Conservation (phyloP, 345 rosid genomes). For the Aquilaria yunnanensis region DNA sequence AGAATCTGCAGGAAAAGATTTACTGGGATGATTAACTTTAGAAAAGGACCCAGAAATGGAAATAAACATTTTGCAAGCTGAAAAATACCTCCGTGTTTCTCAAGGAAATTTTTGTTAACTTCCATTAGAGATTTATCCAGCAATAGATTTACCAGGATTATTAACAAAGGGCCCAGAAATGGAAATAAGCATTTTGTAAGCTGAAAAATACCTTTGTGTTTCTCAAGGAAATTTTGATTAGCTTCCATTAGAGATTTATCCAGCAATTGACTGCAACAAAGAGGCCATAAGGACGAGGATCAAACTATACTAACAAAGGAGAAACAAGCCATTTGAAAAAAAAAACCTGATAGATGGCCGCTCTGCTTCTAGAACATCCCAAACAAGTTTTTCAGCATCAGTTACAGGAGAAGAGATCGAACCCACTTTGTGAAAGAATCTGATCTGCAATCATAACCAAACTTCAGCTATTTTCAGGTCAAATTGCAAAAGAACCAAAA, state of each 20-base stretch:
- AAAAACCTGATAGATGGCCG: slow-evolving; percentile 75
- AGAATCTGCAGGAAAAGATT: slow-evolving; percentile 43
- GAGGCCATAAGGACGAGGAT: slow-evolving; percentile 8
- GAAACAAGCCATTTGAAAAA: slow-evolving; percentile 3
- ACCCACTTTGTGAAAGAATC: slow-evolving; percentile 70
- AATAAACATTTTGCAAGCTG: slow-evolving; percentile 6
- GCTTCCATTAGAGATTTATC: slow-evolving; percentile 72
- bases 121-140: slow-evolving; percentile 69
- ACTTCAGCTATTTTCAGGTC: slow-evolving; percentile 1
- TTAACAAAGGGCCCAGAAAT: background rate
- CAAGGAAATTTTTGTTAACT: slow-evolving; percentile 70
- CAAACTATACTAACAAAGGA: background rate
- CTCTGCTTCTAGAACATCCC: slow-evolving; percentile 90
- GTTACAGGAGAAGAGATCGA: slow-evolving; percentile 58
- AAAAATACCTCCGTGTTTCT: slow-evolving; percentile 56
- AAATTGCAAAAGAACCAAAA: slow-evolving; percentile 1
- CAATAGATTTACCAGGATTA: slow-evolving; percentile 28
- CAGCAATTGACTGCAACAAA: slow-evolving; percentile 63
- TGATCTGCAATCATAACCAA: slow-evolving; percentile 42
- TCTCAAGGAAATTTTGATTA: slow-evolving; percentile 60
- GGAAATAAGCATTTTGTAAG: slow-evolving; percentile 5
- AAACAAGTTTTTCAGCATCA: slow-evolving; percentile 71
- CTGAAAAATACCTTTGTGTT: slow-evolving; percentile 50
- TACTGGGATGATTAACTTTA: no score
- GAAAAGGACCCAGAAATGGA: background rate